Percentiles rank a stretch among this genome's conserved stretches.
phyloP scores from a whole-genome alignment of 2,329 filamentous ascomycete species.

The Colletotrichum magnum region DNA sequence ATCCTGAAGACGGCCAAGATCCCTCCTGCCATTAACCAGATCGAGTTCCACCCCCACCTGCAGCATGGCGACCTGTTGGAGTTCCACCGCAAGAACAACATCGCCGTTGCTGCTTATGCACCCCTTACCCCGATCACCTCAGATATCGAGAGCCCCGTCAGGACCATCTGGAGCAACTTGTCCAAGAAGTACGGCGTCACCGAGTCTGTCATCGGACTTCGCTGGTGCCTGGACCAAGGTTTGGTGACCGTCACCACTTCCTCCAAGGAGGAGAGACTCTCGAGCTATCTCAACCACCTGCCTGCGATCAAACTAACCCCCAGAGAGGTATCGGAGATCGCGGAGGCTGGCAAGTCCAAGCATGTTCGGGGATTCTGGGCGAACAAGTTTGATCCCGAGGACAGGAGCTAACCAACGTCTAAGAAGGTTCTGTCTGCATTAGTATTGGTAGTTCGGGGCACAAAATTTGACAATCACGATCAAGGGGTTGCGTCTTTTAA shows the following conservation, averaged over 20 bases:
- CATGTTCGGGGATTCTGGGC: constrained; percentile 74
- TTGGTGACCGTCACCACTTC: constrained; percentile 73
- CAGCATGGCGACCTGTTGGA: constrained; percentile 73
- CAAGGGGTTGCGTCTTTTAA: no score
- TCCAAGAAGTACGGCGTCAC: constrained; percentile 72
- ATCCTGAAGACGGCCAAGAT: constrained; percentile 72
- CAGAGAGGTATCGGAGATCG: constrained; percentile 70
- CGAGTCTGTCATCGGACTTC: constrained; percentile 68
- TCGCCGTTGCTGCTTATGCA: constrained; percentile 69
- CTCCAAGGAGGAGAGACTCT: constrained; percentile 69
- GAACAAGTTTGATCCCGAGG: constrained; percentile 65
- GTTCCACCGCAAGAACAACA: constrained; percentile 70
- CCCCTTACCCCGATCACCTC: constrained; percentile 67
- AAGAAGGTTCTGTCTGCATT: background rate
- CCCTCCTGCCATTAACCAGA: constrained; percentile 81
- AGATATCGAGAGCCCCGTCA: constrained; percentile 67
- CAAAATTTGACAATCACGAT: background rate
- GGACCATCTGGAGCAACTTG: constrained; percentile 63
- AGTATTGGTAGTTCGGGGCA: background rate
- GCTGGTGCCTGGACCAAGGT: constrained; percentile 74
- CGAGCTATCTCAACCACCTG: constrained; percentile 66
- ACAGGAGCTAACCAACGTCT: constrained; percentile 55
- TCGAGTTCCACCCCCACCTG: constrained; percentile 84
- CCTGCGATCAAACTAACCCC: constrained; percentile 71
- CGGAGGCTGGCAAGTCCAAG: constrained; percentile 69